Evolutionary conservation across 2,329 filamentous ascomycete genomes (phyloP).

Genomic region (Phialophora tarda): DNA sequence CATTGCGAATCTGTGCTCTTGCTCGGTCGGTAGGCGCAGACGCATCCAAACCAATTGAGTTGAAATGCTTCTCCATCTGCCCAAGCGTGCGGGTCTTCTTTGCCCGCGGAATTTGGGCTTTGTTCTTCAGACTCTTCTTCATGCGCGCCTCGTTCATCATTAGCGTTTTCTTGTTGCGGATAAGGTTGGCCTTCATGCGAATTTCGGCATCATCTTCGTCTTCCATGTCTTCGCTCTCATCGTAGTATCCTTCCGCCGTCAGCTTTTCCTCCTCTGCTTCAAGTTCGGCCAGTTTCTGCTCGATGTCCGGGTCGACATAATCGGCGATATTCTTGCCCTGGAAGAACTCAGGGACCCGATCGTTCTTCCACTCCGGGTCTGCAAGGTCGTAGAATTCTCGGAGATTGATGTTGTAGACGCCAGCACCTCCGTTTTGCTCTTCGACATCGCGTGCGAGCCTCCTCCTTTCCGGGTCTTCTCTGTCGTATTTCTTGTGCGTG

Average conservation of each 20-base stretch:
- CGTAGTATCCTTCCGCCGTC: conserved; percentile 90
- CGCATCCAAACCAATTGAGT: conserved; percentile 84
- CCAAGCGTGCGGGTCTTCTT: conserved; percentile 80
- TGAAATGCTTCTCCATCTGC: conserved; percentile 84
- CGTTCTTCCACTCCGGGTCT: conserved; percentile 92
- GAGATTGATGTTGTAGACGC: conserved; percentile 94
- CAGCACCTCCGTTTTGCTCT: conserved; percentile 88
- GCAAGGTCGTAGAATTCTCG: conserved; percentile 86
- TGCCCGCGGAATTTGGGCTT: conserved; percentile 86
- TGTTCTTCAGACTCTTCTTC: conserved; percentile 97
- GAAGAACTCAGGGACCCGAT: conserved; percentile 91
- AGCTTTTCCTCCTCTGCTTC: conserved; percentile 96
- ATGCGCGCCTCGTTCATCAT: conserved; percentile 94
- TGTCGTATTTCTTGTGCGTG: conserved; percentile 82
- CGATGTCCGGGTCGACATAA: conserved; percentile 96
- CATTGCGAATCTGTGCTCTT: conserved; percentile 68
- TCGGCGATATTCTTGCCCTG: conserved; percentile 98
- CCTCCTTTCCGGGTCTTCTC: conserved; percentile 80
- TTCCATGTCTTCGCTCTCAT: conserved; percentile 80
- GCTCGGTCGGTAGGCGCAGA: conserved; percentile 74
- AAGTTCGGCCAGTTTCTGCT: conserved; percentile 84
- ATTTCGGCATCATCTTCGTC: conserved; percentile 89
- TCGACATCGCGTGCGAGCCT: conserved; percentile 85
- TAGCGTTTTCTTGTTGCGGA: conserved; percentile 89
- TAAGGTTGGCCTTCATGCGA: conserved; percentile 88